Evolutionary conservation across 2,329 filamentous ascomycete genomes (phyloP).

Genomic region (Seiridium unicorne): DNA sequence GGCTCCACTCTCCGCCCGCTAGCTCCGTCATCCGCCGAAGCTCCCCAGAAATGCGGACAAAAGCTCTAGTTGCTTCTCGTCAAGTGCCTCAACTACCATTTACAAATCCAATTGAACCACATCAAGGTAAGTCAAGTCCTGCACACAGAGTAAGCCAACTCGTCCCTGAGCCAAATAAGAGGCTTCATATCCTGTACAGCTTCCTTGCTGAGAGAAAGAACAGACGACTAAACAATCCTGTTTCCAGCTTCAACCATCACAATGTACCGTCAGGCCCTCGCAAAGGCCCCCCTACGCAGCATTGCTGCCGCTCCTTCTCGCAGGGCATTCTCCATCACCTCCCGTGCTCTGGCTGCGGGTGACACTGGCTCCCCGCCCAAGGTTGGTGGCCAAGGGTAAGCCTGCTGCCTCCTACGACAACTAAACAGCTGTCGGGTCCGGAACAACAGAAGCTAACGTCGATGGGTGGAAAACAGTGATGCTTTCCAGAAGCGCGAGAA

Average conservation of each 20-base stretch:
- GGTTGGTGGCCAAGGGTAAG: conserved; percentile 53
- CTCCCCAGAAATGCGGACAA: background rate
- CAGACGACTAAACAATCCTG: background rate
- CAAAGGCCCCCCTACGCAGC: conserved; percentile 53
- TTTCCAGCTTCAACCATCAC: conserved; percentile 21
- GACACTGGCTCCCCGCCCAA: conserved; percentile 64
- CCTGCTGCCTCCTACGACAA: conserved; percentile 14
- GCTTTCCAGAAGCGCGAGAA: conserved; percentile 90
- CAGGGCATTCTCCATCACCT: conserved; percentile 63
- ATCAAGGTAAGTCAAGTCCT: too few species aligned
- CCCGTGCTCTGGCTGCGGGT: conserved; percentile 65
- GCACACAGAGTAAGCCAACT: too few species aligned
- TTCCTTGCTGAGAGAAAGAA: background rate
- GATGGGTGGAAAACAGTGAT: conserved; percentile 59
- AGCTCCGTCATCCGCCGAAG: conserved; percentile 7
- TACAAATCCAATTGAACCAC: background rate
- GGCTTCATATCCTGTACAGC: background rate
- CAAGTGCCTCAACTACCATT: background rate
- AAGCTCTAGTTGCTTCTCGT: background rate
- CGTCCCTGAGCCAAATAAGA: too few species aligned
- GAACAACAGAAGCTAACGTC: background rate
- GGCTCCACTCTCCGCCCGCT: conserved; percentile 1
- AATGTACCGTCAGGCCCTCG: conserved; percentile 68
- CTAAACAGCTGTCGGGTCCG: background rate
- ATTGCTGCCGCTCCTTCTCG: conserved; percentile 47